Base-by-base conservation (phyloP, 1,284 basidiomycete genomes). In the Cutaneotrichosporon cutaneum region DNA sequence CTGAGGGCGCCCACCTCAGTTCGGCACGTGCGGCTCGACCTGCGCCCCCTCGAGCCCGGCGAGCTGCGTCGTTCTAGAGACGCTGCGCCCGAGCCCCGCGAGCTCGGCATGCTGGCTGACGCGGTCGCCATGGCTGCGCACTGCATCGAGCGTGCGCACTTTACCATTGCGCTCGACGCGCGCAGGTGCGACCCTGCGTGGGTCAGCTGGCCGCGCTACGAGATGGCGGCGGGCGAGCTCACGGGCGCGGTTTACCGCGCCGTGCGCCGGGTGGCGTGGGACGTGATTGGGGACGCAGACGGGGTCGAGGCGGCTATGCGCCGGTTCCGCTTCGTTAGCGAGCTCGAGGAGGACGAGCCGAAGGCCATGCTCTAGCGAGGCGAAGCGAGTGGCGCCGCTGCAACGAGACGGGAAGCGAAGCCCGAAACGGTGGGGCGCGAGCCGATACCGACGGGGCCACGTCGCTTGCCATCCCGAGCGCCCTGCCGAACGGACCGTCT, bases 51-150 rank as follows among this genome's bases (percentile, higher is more conserved):
- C 33, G 45, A 35, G n/a, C 47, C 56, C 3, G 45, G 47, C 22
- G 56, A 58, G 33, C 56, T 58, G 2, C 35, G 36, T 32, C 51
- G 50, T 16, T 32, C 35, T 8, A 14, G 51, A 0, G 51, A 53
- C 27, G 51, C n/a, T 10, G 39, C 21, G 9, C 58, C 48, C 21
- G 48, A 44, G 30, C 30, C 45, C 1, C 56, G 45, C 14, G 45
- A 36, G 35, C 42, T 55, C 6, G 56, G 56, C 24, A 39, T 58
- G 47, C 35, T 58, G 11, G 33, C 47, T 26, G 56, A 58, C 18
- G 56, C 32, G 13, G 16, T 58, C 21, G 33, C 47, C 6, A 47
- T 58, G 47, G 56, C 47, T 3, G 44, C 45, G 1, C 44, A 50
- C 47, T 47, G 45, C 21, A 35, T 58, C 35, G 52, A 54, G 7